A percentile compares a stretch with the other conserved stretches of the same genome.
Evolutionary conservation across 2,329 filamentous ascomycete species (phyloP).

Genomic region (Elsinoe perseae): DNA sequence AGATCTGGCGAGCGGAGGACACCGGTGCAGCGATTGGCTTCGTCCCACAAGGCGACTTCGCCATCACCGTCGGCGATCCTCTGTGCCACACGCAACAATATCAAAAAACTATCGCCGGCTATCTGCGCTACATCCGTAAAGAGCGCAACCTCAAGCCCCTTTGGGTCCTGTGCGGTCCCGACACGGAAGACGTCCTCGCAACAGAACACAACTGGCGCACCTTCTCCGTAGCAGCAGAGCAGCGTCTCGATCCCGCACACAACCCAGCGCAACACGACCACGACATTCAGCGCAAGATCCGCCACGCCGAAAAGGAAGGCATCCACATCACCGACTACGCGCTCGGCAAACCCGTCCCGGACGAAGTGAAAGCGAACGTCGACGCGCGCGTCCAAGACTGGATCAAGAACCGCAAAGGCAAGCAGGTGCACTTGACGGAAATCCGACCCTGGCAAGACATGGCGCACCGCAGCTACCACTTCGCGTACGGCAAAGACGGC

Average conservation of each 20-base stretch:
- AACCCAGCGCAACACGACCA: constrained; percentile 59
- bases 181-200: constrained; percentile 71
- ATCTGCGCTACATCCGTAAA: constrained; percentile 66
- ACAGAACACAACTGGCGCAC: constrained; percentile 79
- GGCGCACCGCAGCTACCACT: constrained; percentile 78
- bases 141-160: constrained; percentile 68
- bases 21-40: constrained; percentile 83
- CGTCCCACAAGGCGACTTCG: constrained; percentile 67
- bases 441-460: constrained; percentile 81
- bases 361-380: constrained; percentile 60
- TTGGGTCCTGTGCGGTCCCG: constrained; percentile 79
- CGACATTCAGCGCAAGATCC: constrained; percentile 65
- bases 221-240: constrained; percentile 79
- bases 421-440: constrained; percentile 83
- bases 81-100: constrained; percentile 76
- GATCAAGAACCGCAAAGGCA: constrained; percentile 71
- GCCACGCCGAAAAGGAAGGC: constrained; percentile 73
- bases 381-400: constrained; percentile 71
- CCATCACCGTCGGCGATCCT: constrained; percentile 79
- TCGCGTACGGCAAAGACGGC: constrained; percentile 65
- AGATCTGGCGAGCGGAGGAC: constrained; percentile 71
- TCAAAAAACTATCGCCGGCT: constrained; percentile 61
- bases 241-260: constrained; percentile 69
- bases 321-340: constrained; percentile 70
- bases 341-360: constrained; percentile 54